These are phyloP conservation scores for Phytophthora sansomeana DNA, from an alignment of 352 stramenopile genomes.

Conservation along the genomic window DNA sequence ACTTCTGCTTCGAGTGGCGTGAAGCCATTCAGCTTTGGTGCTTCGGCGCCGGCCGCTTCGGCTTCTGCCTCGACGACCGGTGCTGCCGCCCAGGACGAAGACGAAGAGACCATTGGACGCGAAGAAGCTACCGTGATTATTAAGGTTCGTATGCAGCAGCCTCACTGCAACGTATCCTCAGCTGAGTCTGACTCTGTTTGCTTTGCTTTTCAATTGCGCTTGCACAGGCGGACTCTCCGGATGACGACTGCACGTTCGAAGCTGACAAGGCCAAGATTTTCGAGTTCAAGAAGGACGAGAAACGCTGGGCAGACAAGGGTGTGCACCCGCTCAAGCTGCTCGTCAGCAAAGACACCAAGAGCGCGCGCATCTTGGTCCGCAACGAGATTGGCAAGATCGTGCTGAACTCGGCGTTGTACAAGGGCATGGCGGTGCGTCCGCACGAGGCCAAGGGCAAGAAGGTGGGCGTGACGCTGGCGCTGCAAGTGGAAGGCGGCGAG, in stretches of 20 bases:
- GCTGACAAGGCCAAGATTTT: constrained; percentile 82
- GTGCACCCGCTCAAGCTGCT: constrained; percentile 84
- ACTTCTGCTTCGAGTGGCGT: constrained; percentile 24
- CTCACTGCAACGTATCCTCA: background rate
- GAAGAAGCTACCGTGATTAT: constrained; percentile 89
- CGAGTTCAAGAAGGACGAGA: constrained; percentile 90
- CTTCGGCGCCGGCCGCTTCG: constrained; percentile 19
- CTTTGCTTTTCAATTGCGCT: background rate
- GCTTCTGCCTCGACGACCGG: constrained; percentile 25
- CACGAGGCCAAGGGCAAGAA: constrained; percentile 86
- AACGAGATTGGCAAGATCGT: constrained; percentile 91
- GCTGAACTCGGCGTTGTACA: constrained; percentile 85
- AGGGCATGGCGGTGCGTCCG: constrained; percentile 67
- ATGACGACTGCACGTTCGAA: constrained; percentile 83
- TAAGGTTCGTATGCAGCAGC: constrained; percentile 57
- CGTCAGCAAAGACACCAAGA: constrained; percentile 77
- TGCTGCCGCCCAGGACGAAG: constrained; percentile 51
- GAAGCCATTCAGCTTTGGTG: constrained; percentile 42
- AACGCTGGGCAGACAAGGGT: constrained; percentile 89
- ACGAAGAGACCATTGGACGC: constrained; percentile 83
- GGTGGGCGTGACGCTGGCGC: constrained; percentile 64
- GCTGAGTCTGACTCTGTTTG: constrained; percentile 3
- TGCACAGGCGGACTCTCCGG: constrained; percentile 60
- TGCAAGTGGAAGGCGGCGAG: constrained; percentile 60
- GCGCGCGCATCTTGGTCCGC: constrained; percentile 73